Evolutionary conservation across 306 rosid genomes (phyloP), one percentile per base, ranked within the genome.

Genomic region (Adenanthera pavonina): DNA sequence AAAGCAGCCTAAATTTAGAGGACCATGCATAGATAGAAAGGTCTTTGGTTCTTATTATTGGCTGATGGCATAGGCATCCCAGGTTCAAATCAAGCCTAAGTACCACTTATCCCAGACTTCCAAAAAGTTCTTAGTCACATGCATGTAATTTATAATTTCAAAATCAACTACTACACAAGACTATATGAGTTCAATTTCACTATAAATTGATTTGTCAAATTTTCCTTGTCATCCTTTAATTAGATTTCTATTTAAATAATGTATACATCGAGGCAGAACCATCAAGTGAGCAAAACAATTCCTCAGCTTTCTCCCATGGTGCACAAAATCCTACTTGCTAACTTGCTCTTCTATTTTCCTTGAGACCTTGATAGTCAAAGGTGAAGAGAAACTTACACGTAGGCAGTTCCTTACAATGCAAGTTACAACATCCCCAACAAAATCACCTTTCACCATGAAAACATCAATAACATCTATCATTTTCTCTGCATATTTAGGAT

Each of bases 281-380:
- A 43, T 43, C 78, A 60, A 78, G 74, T 30, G 41, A 69, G 56
- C 19, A 25, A 43, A 52, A 68, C 8, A 30, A 64, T 33, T 10
- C 30, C 36, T 17, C 40, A 74, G 71, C 15, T 78, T 64, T 75
- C 59, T 49, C 72, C 51, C 43, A 36, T 64, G 64, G 80, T 64
- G 12, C 19, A 62, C 16, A 46, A 52, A 77, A 56, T 70, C 38
- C 62, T 77, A 65, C 49, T 49, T 48, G 38, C 67, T 72, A 66
- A 49, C 74, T 72, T 81, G 83, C 17, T 16, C 74, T 68, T 19
- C 20, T 48, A 53, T 71, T 80, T 75, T 15, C 2, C 0, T 43
- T 43, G 46, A 2, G 46, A 3, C 46, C 52, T 67, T 62, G 52
- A 25, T 25, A 25, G 30, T 25, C 30, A 25, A 25, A 25, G 30